Evolutionary conservation across 2,329 filamentous ascomycete genomes (phyloP).

Genomic region (Ophiostoma montium): DNA sequence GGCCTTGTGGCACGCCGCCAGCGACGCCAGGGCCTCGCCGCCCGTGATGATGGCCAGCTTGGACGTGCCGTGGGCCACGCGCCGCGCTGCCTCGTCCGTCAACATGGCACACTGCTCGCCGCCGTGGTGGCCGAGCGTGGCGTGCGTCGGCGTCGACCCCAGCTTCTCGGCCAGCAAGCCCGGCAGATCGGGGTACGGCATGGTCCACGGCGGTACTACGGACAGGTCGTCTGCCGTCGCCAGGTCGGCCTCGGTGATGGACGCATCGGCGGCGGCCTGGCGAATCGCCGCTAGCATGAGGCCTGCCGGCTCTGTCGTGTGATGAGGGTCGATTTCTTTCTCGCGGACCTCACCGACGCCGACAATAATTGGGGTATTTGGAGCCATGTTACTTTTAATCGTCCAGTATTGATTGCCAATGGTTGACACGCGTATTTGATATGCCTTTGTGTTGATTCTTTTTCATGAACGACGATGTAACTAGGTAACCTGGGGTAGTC

Average conservation of each 20-base stretch:
- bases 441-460: no score
- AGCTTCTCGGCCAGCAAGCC: slow-evolving; percentile 1
- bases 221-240: slow-evolving; percentile 5
- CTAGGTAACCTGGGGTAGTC: no score
- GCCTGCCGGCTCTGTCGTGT: slow-evolving; percentile 5
- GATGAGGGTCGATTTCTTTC: neutral
- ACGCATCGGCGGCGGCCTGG: neutral
- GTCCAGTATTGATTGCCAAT: no score
- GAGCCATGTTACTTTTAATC: no score
- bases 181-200: slow-evolving; percentile 6
- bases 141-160: neutral
- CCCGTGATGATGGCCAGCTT: slow-evolving; percentile 9
- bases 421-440: no score
- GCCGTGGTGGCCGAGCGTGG: slow-evolving; percentile 3
- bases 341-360: slow-evolving; percentile 9
- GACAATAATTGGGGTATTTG: slow-evolving; percentile 7
- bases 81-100: slow-evolving; percentile 7
- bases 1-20: slow-evolving; percentile 7
- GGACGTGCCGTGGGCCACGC: neutral
- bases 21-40: slow-evolving; percentile 7
- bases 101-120: slow-evolving; percentile 8
- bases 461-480: no score
- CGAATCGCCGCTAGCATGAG: slow-evolving; percentile 7
- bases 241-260: neutral
- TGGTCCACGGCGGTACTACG: slow-evolving; percentile 8